Base-by-base conservation (phyloP, 2,329 filamentous ascomycete species). In the Aureobasidium lini region DNA sequence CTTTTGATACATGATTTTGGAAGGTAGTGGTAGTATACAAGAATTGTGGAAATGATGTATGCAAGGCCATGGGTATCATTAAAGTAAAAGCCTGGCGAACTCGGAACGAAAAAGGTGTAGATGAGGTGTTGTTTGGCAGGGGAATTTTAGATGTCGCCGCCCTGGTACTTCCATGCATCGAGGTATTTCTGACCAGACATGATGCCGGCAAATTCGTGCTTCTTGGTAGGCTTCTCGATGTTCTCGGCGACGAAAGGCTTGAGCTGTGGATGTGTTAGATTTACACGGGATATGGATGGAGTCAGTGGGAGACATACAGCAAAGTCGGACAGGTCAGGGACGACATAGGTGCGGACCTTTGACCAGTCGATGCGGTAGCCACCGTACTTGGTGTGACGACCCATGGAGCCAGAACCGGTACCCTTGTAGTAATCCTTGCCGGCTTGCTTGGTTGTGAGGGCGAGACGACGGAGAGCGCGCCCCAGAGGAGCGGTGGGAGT, bases 361-460 rank as follows among this genome's bases (percentile, higher is more conserved):
- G 79, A 75, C 81, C 83, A 95, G 65, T 97, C 88, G 65, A 97
- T 86, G 48, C 85, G 73, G 74, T 94, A 99, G 53, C 86, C 86
- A 73, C 93, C 94, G 71, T 85, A 84, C 72, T 89, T 88, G 58
- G 89, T 92, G 76, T 95, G 90, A 13, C 79, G 76, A 73, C 94
- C 94, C 85, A 95, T 91, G 43, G 88, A 85, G 1, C 94, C 94
- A 0, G 90, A 87, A 48, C 92, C 82, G 68, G 88, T 96, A 71
- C 94, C 94, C 81, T 97, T 97, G 84, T 99, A 99, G 84, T 87
- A 99, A 66, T 92, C 93, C 71, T 90, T 90, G 73, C 88, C 89
- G 72, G 93, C 87, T 75, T 94, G 87, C 77, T 99, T 99, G 66
- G 93, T 95, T 11, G 90, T 96, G 69, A 99, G 83, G 57, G 82